Conservation (phyloP, 441 rosid genomes). For the Adansonia grandidieri region DNA sequence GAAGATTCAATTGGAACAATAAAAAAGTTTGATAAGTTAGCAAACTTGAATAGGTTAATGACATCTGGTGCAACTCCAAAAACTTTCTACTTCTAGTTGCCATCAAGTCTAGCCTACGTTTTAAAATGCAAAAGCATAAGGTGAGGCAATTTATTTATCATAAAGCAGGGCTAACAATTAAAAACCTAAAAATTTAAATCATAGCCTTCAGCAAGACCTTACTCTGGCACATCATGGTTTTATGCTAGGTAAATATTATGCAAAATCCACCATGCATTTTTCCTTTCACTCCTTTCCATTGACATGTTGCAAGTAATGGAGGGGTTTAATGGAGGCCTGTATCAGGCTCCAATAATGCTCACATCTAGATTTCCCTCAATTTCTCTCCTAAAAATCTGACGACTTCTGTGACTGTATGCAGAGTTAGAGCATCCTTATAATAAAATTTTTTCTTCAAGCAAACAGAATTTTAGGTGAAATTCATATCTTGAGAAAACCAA, state of each 20-base stretch:
- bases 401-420: neutral
- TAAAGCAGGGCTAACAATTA: neutral
- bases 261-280: neutral
- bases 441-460: neutral
- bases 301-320: neutral
- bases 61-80: slow-evolving; percentile 6
- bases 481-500: neutral
- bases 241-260: neutral
- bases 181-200: neutral
- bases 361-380: neutral
- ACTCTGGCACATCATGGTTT: neutral
- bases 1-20: neutral
- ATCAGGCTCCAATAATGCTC: neutral
- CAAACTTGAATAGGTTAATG: slow-evolving; percentile 11
- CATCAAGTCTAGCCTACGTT: neutral
- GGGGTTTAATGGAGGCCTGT: neutral
- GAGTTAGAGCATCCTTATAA: neutral
- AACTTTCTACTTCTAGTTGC: neutral
- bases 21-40: neutral
- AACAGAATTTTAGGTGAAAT: neutral
- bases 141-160: neutral
- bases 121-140: neutral
- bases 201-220: neutral
- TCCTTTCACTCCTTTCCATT: neutral
- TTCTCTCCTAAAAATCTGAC: neutral